Percentiles rank a stretch among this genome's conserved stretches.
Evolutionary conservation across 306 rosid genomes (phyloP).

Genomic region (cucumber (Cucumis sativus)): DNA sequence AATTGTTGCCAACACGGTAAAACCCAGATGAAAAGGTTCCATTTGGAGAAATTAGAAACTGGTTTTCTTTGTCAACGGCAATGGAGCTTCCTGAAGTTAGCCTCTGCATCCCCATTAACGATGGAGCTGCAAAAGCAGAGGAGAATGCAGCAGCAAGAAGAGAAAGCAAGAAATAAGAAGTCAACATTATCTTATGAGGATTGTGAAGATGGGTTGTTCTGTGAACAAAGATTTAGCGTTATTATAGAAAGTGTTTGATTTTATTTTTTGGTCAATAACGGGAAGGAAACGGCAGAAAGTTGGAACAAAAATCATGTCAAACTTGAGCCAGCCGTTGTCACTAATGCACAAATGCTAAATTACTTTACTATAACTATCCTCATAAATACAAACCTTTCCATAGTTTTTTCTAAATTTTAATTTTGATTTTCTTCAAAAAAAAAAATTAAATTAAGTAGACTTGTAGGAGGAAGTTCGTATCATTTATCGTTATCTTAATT

Average conservation of each 20-base stretch:
- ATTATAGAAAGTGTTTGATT: neutral
- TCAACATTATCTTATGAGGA: neutral
- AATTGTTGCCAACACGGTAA: conserved; percentile 7
- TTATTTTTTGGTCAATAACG: too few species aligned
- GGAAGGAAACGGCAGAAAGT: too few species aligned
- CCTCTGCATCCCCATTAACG: neutral
- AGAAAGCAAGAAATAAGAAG: neutral
- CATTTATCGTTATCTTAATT: too few species aligned
- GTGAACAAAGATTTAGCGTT: neutral
- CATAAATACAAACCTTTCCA: too few species aligned
- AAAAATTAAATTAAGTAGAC: too few species aligned
- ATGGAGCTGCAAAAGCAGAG: neutral
- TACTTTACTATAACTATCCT: too few species aligned
- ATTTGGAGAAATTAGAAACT: neutral
- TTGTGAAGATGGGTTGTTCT: neutral
- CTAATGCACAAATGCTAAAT: too few species aligned
- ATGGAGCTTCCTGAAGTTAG: neutral
- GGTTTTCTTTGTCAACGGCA: neutral
- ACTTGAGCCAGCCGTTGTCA: too few species aligned
- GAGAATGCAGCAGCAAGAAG: neutral
- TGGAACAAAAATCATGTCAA: too few species aligned
- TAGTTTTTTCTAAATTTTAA: too few species aligned
- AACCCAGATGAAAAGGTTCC: conserved; percentile 10
- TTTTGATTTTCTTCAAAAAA: too few species aligned
- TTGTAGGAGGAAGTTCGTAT: too few species aligned